Percentiles rank a stretch among this genome's conserved stretches.
Evolutionary conservation across 495 filamentous ascomycete genomes (phyloP).

Genomic region (Cercophora scortea): DNA sequence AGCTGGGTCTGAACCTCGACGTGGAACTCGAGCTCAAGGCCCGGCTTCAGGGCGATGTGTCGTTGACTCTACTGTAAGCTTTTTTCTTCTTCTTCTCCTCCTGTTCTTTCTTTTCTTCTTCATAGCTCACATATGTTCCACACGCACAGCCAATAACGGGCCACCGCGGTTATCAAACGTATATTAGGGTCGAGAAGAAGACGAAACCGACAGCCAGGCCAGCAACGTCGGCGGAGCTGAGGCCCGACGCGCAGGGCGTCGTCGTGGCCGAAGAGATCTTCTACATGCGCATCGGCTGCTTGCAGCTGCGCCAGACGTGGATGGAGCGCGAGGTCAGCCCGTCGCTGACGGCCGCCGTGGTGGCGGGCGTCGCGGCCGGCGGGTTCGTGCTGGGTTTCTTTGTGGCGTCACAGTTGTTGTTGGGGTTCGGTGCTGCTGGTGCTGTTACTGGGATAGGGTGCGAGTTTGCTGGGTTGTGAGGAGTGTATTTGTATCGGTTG

Average conservation of each 20-base stretch:
- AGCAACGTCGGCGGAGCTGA: slow-evolving; percentile 2
- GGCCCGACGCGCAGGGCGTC: neutral
- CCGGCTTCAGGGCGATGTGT: slow-evolving; percentile 26
- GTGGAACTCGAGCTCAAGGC: slow-evolving; percentile 30
- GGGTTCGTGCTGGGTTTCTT: slow-evolving; percentile 12
- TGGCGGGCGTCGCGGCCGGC: neutral
- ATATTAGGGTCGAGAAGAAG: slow-evolving; percentile 16
- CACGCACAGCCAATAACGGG: slow-evolving; percentile 10
- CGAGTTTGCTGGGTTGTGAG: no score
- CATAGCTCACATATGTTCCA: neutral
- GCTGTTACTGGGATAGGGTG: no score
- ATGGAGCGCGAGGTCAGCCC: slow-evolving; percentile 14
- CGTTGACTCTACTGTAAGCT: slow-evolving; percentile 27
- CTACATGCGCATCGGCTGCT: slow-evolving; percentile 16
- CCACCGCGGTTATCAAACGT: neutral
- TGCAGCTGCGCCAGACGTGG: slow-evolving; percentile 18
- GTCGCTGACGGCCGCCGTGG: slow-evolving; percentile 10
- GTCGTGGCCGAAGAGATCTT: slow-evolving; percentile 15
- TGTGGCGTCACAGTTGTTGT: neutral
- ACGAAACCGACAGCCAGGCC: neutral
- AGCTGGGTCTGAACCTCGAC: slow-evolving; percentile 27
- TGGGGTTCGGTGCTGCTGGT: no score
- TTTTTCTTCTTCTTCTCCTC: neutral
- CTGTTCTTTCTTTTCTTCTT: neutral
- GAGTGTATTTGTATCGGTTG: no score